Base-by-base conservation (phyloP, 805 yeast genomes). In the Saturnispora sanitii region DNA sequence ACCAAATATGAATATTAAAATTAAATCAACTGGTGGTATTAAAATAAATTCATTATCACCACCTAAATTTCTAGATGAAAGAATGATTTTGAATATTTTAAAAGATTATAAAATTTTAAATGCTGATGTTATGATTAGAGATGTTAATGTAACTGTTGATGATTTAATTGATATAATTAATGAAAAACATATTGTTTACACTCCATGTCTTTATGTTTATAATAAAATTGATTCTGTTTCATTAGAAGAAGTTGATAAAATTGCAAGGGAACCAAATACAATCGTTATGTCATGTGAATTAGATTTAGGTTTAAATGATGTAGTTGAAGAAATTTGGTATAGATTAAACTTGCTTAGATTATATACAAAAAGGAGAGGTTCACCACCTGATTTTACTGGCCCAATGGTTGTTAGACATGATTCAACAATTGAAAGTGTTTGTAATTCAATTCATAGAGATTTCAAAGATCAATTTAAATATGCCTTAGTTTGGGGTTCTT, bases 221-320 rank as follows among this genome's bases (percentile, higher is more conserved):
- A 90, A 92, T 68, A 90, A 90, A 70, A 76, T 90, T 35, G 98
- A 90, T 58, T 90, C 96, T 0, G 96, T 90, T 11, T 84, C 96
- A 2, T 64, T 90, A 38, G 97, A 90, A 58, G 98, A 90, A 58
- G 85, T 86, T 38, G 96, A 92, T 60, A 66, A 95, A 41, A 70
- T 90, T 43, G 97, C 97, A 1, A 73, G 95, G 49, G 83, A 79
- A 54, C 96, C 96, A 33, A 79, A 90, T 60, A 87, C 97, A 0
- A 87, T 79, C 41, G 97, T 90, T 23, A 85, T 88, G 77, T 83
- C 95, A 20, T 94, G 96, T 60, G 94, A 84, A 55, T 65, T 82
- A 65, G 87, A 80, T 42, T 67, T 92, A 34, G 96, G 97, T 1
- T 66, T 90, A 11, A 77, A 81, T 9, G 96, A 90, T 50, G 79